phyloP scores from a whole-genome alignment of 352 stramenopile species.

The Globisporangium heterothallicum region DNA sequence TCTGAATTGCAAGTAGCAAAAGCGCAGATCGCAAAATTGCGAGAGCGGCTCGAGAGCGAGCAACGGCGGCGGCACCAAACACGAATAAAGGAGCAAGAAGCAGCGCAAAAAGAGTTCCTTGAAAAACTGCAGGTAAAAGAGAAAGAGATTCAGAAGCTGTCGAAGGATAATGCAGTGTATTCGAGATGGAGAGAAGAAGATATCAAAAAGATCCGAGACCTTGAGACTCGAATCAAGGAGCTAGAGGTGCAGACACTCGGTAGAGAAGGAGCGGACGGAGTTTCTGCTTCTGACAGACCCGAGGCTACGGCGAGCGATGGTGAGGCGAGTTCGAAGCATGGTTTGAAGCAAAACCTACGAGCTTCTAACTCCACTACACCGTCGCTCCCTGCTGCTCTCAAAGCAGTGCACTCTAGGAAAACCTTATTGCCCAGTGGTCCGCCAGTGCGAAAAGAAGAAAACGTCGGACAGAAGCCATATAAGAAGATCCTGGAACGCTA shows the following conservation, averaged over 20 bases:
- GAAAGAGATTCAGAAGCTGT: conserved; percentile 44
- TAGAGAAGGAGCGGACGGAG: background rate
- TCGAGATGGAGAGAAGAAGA: conserved; percentile 60
- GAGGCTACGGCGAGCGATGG: background rate
- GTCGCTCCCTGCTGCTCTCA: background rate
- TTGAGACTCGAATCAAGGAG: conserved; percentile 42
- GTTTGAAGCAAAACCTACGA: background rate
- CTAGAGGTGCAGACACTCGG: conserved; percentile 16
- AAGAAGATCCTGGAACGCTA: conserved; percentile 40
- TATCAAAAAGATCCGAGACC: conserved; percentile 36
- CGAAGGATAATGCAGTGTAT: conserved; percentile 57
- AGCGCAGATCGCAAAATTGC: conserved; percentile 50
- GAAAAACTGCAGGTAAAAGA: conserved; percentile 60
- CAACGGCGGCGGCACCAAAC: conserved; percentile 40
- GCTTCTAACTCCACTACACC: background rate
- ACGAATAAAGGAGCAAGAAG: conserved; percentile 53
- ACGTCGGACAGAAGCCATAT: conserved; percentile 14
- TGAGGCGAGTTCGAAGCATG: background rate
- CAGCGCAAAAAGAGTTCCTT: conserved; percentile 36
- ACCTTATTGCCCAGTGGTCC: background rate
- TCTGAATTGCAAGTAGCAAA: conserved; percentile 57
- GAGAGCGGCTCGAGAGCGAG: conserved; percentile 41
- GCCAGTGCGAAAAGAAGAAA: conserved; percentile 1
- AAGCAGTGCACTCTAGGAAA: conserved; percentile 4
- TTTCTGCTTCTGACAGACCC: too few relatives aligned